Conservation (phyloP, 495 filamentous ascomycete species). For the Cenococcum geophilum region DNA sequence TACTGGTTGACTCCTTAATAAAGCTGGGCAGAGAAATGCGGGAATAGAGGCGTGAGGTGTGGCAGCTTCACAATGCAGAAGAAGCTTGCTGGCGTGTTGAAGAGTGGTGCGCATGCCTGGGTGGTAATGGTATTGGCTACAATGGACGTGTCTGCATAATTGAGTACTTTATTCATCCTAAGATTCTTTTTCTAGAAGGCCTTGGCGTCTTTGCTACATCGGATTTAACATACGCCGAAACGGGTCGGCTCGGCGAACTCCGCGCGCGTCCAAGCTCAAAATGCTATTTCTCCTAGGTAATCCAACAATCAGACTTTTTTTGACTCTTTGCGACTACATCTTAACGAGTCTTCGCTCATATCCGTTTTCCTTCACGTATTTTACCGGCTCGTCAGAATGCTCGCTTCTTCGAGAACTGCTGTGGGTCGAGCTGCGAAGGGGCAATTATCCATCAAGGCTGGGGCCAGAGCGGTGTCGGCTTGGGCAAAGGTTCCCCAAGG, state of each 20-base stretch:
- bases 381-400: conserved; percentile 18
- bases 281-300: neutral
- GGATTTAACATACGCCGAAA: neutral
- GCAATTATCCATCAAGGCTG: conserved; percentile 44
- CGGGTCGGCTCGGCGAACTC: neutral
- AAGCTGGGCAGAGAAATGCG: conserved; percentile 24
- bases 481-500: conserved; percentile 90
- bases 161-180: no score
- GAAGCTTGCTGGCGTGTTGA: conserved; percentile 14
- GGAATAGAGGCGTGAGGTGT: conserved; percentile 13
- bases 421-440: conserved; percentile 47
- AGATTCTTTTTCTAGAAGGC: neutral
- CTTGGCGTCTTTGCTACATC: neutral
- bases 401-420: conserved; percentile 45
- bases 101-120: conserved; percentile 20
- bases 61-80: conserved; percentile 1
- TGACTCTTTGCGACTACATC: neutral
- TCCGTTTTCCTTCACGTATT: neutral
- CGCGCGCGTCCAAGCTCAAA: neutral
- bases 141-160: no score
- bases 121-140: neutral
- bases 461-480: conserved; percentile 65
- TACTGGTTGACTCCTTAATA: conserved; percentile 5
- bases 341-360: neutral
- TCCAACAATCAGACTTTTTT: neutral